These are phyloP conservation scores for Mitragyna speciosa DNA, from an alignment of 257 asterid species.

Conservation along the genomic window DNA sequence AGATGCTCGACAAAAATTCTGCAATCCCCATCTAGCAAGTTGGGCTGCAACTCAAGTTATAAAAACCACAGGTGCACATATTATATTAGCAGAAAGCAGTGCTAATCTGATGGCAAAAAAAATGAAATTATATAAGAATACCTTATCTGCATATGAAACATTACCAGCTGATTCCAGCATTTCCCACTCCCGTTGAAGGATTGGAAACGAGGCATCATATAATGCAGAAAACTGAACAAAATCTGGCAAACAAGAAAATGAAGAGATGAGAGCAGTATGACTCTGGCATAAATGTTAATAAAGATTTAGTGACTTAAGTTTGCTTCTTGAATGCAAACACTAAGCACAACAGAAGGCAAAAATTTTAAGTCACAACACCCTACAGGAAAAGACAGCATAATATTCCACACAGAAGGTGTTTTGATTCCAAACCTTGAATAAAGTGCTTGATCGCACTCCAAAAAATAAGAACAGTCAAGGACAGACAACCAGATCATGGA, in stretches of 20 bases:
- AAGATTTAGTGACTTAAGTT: background rate
- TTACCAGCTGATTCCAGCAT: slow-evolving; percentile 45
- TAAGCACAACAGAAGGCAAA: background rate
- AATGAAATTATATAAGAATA: slow-evolving; percentile 20
- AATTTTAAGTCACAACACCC: background rate
- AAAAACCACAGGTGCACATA: slow-evolving; percentile 14
- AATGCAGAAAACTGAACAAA: slow-evolving; percentile 37
- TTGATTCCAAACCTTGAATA: too few species aligned
- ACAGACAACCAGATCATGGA: too few species aligned
- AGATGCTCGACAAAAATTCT: slow-evolving; percentile 50
- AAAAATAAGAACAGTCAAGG: background rate
- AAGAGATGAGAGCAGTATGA: background rate
- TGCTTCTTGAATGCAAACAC: background rate
- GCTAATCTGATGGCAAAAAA: background rate
- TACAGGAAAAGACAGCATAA: background rate
- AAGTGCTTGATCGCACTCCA: background rate
- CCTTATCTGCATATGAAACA: slow-evolving; percentile 44
- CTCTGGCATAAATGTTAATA: background rate
- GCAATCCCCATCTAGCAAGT: slow-evolving; percentile 50
- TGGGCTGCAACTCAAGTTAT: slow-evolving; percentile 41
- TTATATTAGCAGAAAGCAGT: background rate
- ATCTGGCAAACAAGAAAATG: slow-evolving; percentile 38
- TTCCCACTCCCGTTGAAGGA: slow-evolving; percentile 67
- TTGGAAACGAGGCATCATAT: slow-evolving; percentile 55
- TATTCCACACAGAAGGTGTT: background rate